These are phyloP conservation scores for Endocalyx cinctus DNA, from an alignment of 2,329 filamentous ascomycete species.

Conservation along the genomic window DNA sequence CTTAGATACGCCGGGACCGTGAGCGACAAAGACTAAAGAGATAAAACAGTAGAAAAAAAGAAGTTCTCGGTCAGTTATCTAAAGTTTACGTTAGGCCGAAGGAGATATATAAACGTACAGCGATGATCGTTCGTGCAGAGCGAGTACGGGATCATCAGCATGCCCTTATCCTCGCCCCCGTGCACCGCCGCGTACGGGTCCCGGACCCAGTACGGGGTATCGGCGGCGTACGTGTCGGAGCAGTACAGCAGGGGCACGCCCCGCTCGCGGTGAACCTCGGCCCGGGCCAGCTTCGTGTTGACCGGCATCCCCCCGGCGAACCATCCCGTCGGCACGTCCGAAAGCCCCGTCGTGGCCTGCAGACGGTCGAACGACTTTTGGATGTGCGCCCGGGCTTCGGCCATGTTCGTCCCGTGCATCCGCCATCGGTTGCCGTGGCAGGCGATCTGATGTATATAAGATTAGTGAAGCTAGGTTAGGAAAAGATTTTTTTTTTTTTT, in stretches of 20 bases:
- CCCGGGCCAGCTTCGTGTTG: background rate
- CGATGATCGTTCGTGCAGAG: background rate
- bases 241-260: background rate
- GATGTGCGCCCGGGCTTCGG: background rate
- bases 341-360: background rate
- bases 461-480: too few relatives aligned
- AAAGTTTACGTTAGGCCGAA: too few relatives aligned
- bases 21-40: background rate
- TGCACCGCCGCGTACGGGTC: background rate
- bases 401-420: background rate
- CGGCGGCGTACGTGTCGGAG: background rate
- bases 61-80: too few relatives aligned
- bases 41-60: too few relatives aligned
- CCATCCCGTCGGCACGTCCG: background rate
- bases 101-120: too few relatives aligned
- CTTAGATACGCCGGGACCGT: background rate
- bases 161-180: background rate
- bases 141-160: background rate
- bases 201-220: background rate
- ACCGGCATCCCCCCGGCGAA: background rate
- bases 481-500: too few relatives aligned
- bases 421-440: background rate
- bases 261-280: background rate
- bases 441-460: too few relatives aligned
- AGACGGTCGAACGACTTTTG: background rate